phyloP scores from a whole-genome alignment of 495 filamentous ascomycete genomes.

The Delitschia confertaspora region DNA sequence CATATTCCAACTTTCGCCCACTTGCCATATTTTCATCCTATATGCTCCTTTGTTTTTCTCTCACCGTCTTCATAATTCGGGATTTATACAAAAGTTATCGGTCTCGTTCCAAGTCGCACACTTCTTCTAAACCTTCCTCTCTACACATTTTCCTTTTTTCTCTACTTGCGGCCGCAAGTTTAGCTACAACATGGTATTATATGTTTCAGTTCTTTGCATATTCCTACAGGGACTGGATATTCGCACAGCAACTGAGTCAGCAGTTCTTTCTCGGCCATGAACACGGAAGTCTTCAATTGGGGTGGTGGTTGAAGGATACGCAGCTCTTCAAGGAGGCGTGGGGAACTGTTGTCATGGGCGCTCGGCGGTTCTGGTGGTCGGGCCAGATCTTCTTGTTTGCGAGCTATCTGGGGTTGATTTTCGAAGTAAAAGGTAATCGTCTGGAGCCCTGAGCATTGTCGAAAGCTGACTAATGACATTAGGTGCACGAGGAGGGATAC shows the following conservation, averaged over 20 bases:
- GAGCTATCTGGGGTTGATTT: conserved; percentile 9
- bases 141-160: conserved; percentile 15
- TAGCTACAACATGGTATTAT: conserved; percentile 25
- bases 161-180: conserved; percentile 12
- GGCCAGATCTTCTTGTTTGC: conserved; percentile 29
- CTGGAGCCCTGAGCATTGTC: neutral
- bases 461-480: conserved; percentile 2
- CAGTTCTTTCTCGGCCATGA: conserved; percentile 7
- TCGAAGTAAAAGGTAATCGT: conserved; percentile 19
- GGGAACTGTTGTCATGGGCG: conserved; percentile 19
- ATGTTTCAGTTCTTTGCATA: conserved; percentile 21
- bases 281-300: conserved; percentile 13
- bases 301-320: conserved; percentile 23
- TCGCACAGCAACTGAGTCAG: neutral
- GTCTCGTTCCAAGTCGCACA: conserved; percentile 8
- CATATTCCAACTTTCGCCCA: conserved; percentile 17
- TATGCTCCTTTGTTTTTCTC: conserved; percentile 16
- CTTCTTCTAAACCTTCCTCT: conserved; percentile 1
- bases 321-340: conserved; percentile 28
- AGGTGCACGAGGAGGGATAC: conserved; percentile 26
- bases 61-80: conserved; percentile 22
- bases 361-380: conserved; percentile 26
- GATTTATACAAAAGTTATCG: conserved; percentile 12
- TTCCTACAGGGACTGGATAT: conserved; percentile 19
- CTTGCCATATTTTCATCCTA: conserved; percentile 23